phyloP scores from a whole-genome alignment of 164 flowering plant genomes.

The Kalanchoe fedtschenkoi region DNA sequence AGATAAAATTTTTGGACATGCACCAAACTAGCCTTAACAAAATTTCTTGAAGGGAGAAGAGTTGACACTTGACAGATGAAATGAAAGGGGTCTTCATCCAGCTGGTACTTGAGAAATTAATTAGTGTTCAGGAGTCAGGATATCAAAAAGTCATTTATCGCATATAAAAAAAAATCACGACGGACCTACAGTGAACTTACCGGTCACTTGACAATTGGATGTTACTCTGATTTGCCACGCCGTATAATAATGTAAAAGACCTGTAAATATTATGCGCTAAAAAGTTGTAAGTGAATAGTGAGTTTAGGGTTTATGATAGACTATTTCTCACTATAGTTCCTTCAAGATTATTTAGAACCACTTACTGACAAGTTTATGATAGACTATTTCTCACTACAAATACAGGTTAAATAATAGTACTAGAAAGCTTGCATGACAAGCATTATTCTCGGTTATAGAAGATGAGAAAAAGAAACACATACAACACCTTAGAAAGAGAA shows the following conservation, averaged over 20 bases:
- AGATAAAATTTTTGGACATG: background rate
- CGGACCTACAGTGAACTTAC: background rate
- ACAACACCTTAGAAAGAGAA: too few relatives aligned
- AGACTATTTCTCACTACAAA: background rate
- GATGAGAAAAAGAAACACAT: background rate
- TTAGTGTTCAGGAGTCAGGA: background rate
- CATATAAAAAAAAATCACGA: background rate
- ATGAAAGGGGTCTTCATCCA: background rate
- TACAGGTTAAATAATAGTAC: background rate
- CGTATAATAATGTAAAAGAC: background rate
- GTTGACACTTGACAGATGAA: background rate
- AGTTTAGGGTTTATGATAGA: too few relatives aligned
- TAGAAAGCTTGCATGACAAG: background rate
- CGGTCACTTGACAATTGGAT: conserved; percentile 2
- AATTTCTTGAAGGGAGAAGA: background rate
- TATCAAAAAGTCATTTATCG: background rate
- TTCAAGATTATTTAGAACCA: background rate
- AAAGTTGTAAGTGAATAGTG: background rate
- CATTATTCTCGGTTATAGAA: background rate
- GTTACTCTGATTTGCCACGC: background rate
- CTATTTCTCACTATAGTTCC: background rate
- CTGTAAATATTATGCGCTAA: background rate
- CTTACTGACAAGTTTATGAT: too few relatives aligned
- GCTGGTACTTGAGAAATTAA: background rate
- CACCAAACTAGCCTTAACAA: background rate